Evolutionary conservation across 2,329 filamentous ascomycete genomes (phyloP), one percentile per base, ranked within the genome.

Genomic region (Teratosphaeria zuluensis): DNA sequence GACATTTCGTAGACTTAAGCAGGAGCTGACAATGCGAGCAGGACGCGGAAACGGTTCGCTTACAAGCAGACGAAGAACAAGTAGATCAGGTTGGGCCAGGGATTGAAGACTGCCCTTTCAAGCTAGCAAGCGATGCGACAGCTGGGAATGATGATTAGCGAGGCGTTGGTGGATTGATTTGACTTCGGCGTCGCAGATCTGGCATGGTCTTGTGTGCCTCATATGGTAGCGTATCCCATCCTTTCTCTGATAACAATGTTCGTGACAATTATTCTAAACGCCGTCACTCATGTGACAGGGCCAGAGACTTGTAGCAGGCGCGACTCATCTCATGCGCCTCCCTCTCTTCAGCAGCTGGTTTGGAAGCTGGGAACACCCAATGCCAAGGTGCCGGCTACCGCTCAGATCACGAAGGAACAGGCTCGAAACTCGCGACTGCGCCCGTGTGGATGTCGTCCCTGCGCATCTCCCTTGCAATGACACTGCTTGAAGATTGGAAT

Each of bases 31-130:
- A 28, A 57, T 31, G 53, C 9, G 28, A 31, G 11, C 66, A 88
- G 85, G 61, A 89, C 86, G 57, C 78, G 86, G 66, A 88, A 87
- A 74, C 77, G 77, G 51, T 88, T 88, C 74, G 78, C 77, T 31
- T 88, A 87, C 71, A 87, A 86, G 75, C 78, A 81, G 75, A 85
- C 83, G 60, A 88, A 88, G 81, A 88, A 88, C 73, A 87, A 81
- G 74, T 86, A 78, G 32, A n/a, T 28, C 19, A 9, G 9, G 2
- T 2, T 24, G 16, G n/a, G 19, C 8, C 5, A 11, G n/a, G 9
- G n/a, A 48, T 21, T 48, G 42, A 21, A n/a, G 9, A 48, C 2
- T 7, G 42, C 42, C 42, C 42, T 19, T 21, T 21, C 8, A 19
- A 21, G 7, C n/a, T 19, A 4, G 42, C 6, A 7, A 8, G 2